A percentile compares a stretch with the other conserved stretches of the same genome.
phyloP scores from a whole-genome alignment of 202 grass and related monocot genomes.

The Digitaria exilis region DNA sequence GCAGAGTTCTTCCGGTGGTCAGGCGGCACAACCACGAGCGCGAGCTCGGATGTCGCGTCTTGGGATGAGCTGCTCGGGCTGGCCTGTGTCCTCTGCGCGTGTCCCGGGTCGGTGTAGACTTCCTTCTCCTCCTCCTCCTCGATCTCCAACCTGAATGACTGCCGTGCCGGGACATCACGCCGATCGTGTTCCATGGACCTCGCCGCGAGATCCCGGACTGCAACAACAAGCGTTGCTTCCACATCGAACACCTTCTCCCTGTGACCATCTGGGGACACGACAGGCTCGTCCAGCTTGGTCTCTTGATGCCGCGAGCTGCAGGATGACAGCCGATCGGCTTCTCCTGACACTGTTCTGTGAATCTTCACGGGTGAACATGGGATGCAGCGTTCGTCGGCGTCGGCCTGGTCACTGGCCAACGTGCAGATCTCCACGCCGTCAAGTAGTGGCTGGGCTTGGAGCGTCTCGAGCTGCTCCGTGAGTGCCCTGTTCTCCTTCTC shows the following conservation, averaged over 20 bases:
- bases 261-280: background rate
- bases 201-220: background rate
- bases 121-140: conserved; percentile 82
- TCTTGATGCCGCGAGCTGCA: background rate
- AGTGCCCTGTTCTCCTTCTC: conserved; percentile 49
- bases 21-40: background rate
- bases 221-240: background rate
- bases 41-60: conserved; percentile 21
- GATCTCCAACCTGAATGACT: conserved; percentile 38
- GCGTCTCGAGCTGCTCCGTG: conserved; percentile 43
- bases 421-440: background rate
- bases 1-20: conserved; percentile 38
- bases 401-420: background rate
- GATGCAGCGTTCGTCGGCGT: background rate
- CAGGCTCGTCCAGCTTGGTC: conserved; percentile 25
- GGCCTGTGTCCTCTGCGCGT: background rate
- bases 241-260: background rate
- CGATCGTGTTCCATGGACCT: background rate
- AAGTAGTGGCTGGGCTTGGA: background rate
- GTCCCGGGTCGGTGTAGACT: conserved; percentile 54
- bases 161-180: background rate
- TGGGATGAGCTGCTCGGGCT: conserved; percentile 8
- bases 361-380: conserved; percentile 29
- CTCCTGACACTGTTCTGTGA: background rate
- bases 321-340: background rate